Evolutionary conservation across 352 stramenopile species (phyloP), one percentile per base, ranked within the genome.

Genomic region (Phytopythium sindhum): DNA sequence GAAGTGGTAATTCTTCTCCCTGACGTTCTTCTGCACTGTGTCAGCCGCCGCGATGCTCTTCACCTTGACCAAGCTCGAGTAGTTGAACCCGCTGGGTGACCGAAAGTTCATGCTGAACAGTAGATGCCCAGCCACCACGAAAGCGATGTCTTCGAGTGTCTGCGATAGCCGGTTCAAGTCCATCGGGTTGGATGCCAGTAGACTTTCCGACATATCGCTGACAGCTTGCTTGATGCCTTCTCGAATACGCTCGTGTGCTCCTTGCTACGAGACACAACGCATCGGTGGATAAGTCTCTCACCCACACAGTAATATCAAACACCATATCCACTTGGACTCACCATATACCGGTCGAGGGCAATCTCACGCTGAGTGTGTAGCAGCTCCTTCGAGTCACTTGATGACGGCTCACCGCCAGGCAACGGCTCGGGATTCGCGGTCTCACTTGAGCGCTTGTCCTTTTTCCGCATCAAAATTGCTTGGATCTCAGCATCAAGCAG

Each of bases 101-200:
- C 84, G 81, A 53, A 90, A 93, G 61, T 91, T 90, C 80, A 91
- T 92, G 45, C 84, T 90, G 42, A 91, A 89, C 7, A 95, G 74
- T 61, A 90, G 67, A 60, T 91, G 84, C 0, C 82, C 82, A 0
- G 81, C 86, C 57, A 87, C 81, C 6, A 93, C 77, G 55, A 88
- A 91, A 42, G 86, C 83, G 41, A 91, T 86, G 44, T 94, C 86
- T 64, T 94, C 80, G 23, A 94, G 63, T 5, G 76, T 79, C 26
- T 63, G 53, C 7, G 65, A 65, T 2, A 94, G 62, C 21, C 81
- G 71, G 52, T 84, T 67, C 15, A 78, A 51, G 24, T 84, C 75
- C 45, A 85, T 41, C 4, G 50, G 60, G 39, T 80, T 67, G 19
- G 51, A 53, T 10, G 64, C 54, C 10, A 41, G 48, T 45, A 88